Evolutionary conservation across 768 basidiomycete genomes (phyloP).

Genomic region (Kondoa subrosea): DNA sequence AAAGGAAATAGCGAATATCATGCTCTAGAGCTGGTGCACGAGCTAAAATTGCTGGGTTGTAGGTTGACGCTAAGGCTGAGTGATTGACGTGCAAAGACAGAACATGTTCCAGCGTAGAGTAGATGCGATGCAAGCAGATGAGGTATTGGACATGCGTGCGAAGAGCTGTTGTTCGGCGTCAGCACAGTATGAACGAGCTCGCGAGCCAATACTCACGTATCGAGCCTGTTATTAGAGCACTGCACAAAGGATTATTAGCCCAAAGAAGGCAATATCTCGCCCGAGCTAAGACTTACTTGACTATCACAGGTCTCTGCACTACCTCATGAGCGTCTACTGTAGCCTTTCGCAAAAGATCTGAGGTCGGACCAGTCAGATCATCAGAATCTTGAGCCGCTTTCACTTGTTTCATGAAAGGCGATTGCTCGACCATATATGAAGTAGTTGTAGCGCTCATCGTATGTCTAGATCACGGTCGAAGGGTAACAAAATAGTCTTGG

Average conservation of each 20-base stretch:
- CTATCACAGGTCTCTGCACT: slow-evolving; percentile 6
- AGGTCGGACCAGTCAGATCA: not conserved
- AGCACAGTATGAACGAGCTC: not conserved
- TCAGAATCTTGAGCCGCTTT: not conserved
- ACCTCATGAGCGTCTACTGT: slow-evolving; percentile 10
- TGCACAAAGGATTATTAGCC: not conserved
- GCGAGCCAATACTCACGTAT: slow-evolving; percentile 2
- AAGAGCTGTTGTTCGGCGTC: slow-evolving; percentile 8
- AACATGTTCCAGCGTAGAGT: slow-evolving; percentile 34
- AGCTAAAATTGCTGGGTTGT: slow-evolving; percentile 52
- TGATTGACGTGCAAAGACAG: slow-evolving; percentile 41
- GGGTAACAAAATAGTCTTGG: no score
- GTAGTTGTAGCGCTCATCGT: no score
- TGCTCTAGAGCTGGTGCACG: slow-evolving; percentile 46
- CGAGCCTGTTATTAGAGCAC: slow-evolving; percentile 1
- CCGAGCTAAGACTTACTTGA: not conserved
- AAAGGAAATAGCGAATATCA: slow-evolving; percentile 51
- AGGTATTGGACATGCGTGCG: slow-evolving; percentile 43
- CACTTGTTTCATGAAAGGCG: not conserved
- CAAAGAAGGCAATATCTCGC: not conserved
- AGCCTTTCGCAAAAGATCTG: slow-evolving; percentile 4
- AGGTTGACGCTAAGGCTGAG: slow-evolving; percentile 48
- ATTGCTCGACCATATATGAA: no score
- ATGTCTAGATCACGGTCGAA: no score
- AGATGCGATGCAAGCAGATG: slow-evolving; percentile 64